Evolutionary conservation across 164 flowering plant species (phyloP).

Genomic region (Stephania japonica): DNA sequence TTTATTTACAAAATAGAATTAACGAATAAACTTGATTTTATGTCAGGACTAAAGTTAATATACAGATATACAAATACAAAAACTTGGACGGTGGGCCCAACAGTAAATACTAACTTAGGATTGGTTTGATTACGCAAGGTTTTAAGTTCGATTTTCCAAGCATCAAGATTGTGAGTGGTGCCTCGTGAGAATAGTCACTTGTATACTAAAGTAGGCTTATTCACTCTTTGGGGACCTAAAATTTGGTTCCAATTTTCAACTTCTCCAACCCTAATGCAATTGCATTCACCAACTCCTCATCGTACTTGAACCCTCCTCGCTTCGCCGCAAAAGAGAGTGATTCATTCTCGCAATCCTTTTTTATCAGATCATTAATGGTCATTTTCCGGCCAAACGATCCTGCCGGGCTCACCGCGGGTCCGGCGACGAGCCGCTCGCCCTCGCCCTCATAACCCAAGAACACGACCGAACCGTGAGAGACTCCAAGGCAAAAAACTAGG

Average conservation of each 20-base stretch:
- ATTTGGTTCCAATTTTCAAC: slow-evolving; percentile 27
- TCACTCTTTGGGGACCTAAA: too few relatives aligned
- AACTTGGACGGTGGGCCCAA: too few relatives aligned
- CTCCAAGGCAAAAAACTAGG: slow-evolving; percentile 45
- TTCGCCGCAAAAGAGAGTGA: slow-evolving; percentile 71
- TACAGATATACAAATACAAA: too few relatives aligned
- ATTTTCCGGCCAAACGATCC: slow-evolving; percentile 85
- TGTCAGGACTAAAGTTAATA: too few relatives aligned
- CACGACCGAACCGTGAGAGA: slow-evolving; percentile 70
- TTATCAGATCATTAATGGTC: slow-evolving; percentile 91
- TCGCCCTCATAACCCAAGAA: slow-evolving; percentile 47
- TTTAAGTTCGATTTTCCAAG: slow-evolving; percentile 74
- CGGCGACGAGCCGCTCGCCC: slow-evolving; percentile 59
- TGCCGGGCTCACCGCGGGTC: slow-evolving; percentile 48
- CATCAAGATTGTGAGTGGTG: too few relatives aligned
- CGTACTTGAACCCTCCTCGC: slow-evolving; percentile 84
- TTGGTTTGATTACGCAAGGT: slow-evolving; percentile 64
- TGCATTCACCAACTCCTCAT: slow-evolving; percentile 24
- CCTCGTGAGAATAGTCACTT: too few relatives aligned
- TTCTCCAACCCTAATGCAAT: slow-evolving; percentile 27
- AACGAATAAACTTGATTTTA: too few relatives aligned
- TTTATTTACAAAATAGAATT: too few relatives aligned
- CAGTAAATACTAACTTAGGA: too few relatives aligned
- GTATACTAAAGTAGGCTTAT: too few relatives aligned
- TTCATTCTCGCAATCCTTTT: slow-evolving; percentile 63